phyloP scores from a whole-genome alignment of 2,329 filamentous ascomycete species.

The Aspergillus sp. region DNA sequence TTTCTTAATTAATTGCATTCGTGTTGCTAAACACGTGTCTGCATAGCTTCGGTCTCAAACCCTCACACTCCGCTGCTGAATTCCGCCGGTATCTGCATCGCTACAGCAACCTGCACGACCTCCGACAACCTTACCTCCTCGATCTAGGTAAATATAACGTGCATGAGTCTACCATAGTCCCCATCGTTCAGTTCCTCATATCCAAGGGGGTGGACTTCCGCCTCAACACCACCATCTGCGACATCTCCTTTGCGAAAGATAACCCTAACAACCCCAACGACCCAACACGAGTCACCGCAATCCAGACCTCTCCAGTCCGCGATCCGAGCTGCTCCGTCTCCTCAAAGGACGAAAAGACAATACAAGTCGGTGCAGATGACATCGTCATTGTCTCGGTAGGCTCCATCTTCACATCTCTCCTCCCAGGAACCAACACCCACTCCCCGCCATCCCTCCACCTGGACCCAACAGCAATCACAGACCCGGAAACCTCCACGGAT shows the following conservation, averaged over 20 bases:
- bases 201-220: conserved; percentile 28
- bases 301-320: background rate
- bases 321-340: background rate
- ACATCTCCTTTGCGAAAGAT: conserved; percentile 23
- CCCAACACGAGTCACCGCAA: background rate
- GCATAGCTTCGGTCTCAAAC: conserved; percentile 27
- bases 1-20: background rate
- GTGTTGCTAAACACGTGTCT: background rate
- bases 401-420: conserved; percentile 39
- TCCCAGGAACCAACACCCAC: conserved; percentile 33
- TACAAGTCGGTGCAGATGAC: conserved; percentile 31
- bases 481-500: background rate
- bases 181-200: conserved; percentile 25
- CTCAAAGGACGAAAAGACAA: conserved; percentile 11
- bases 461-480: conserved; percentile 9
- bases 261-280: background rate
- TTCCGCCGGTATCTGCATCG: conserved; percentile 25
- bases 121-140: conserved; percentile 18
- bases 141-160: conserved; percentile 26
- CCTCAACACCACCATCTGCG: conserved; percentile 25
- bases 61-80: conserved; percentile 30
- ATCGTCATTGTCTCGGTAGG: conserved; percentile 43
- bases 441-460: conserved; percentile 26
- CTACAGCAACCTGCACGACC: conserved; percentile 22
- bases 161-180: conserved; percentile 27